Conservation (phyloP, 1,284 basidiomycete genomes). For the Cutaneotrichosporon sp. region DNA sequence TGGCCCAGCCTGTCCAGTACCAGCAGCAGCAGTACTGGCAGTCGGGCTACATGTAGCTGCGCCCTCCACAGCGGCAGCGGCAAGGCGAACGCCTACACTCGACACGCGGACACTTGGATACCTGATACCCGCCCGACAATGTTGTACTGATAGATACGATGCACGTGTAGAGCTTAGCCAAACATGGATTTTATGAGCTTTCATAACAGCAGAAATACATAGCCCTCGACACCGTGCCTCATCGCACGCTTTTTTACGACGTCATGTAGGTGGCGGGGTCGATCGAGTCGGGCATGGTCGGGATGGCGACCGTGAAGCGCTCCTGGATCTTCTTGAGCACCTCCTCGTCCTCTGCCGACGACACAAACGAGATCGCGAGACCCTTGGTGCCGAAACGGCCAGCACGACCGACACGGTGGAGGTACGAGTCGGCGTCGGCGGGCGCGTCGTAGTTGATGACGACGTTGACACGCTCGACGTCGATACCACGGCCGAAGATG, state of each 20-base stretch:
- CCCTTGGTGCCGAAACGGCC: slow-evolving; percentile 99
- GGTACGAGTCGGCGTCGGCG: slow-evolving; percentile 94
- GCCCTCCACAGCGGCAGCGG: not conserved
- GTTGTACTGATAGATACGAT: slow-evolving; percentile 9
- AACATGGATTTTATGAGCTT: not conserved
- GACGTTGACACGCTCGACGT: slow-evolving; percentile 97
- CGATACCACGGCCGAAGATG: slow-evolving; percentile 96
- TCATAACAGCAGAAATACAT: slow-evolving; percentile 11
- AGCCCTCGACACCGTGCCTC: not conserved
- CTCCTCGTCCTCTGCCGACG: slow-evolving; percentile 86
- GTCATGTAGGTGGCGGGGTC: slow-evolving; percentile 53
- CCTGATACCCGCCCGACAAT: not conserved
- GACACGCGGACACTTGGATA: slow-evolving; percentile 3
- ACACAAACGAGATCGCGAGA: slow-evolving; percentile 97
- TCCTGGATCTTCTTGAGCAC: slow-evolving; percentile 66
- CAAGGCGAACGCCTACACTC: no score
- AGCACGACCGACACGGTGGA: slow-evolving; percentile 98
- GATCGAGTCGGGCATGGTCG: slow-evolving; percentile 50
- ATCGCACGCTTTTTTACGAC: slow-evolving; percentile 28
- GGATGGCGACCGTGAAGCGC: slow-evolving; percentile 55
- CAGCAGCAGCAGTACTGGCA: slow-evolving; percentile 8
- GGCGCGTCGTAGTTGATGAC: slow-evolving; percentile 96
- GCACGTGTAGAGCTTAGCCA: not conserved
- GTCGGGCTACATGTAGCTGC: slow-evolving; percentile 6
- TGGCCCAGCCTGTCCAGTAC: slow-evolving; percentile 11